Conservation (phyloP, 2,329 filamentous ascomycete species). For the Periconia sp. region DNA sequence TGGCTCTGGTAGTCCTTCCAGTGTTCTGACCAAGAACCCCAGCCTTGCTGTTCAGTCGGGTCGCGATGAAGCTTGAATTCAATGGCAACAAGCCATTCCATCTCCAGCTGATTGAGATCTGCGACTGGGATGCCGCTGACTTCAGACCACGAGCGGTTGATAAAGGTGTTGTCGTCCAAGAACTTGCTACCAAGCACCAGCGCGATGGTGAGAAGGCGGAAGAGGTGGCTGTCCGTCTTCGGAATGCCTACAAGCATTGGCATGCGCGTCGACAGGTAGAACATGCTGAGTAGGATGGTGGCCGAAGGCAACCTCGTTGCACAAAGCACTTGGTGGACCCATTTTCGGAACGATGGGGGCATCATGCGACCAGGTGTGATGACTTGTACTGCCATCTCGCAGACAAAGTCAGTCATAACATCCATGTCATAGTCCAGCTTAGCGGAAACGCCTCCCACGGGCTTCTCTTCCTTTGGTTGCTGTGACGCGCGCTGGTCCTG, state of each 20-base stretch:
- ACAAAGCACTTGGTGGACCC: constrained; percentile 87
- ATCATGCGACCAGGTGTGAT: constrained; percentile 67
- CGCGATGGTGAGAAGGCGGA: constrained; percentile 84
- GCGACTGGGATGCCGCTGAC: constrained; percentile 86
- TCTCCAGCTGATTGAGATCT: constrained; percentile 85
- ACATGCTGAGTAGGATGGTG: constrained; percentile 88
- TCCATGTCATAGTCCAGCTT: constrained; percentile 98
- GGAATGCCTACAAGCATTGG: constrained; percentile 67
- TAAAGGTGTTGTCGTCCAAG: constrained; percentile 95
- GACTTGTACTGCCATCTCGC: constrained; percentile 81
- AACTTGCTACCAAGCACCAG: constrained; percentile 93
- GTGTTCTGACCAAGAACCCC: constrained; percentile 67
- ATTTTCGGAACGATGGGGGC: constrained; percentile 83
- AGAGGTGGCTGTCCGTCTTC: constrained; percentile 72
- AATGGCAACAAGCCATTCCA: constrained; percentile 85
- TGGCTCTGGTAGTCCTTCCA: constrained; percentile 69
- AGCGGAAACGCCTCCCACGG: constrained; percentile 86
- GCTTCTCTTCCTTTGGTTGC: constrained; percentile 65
- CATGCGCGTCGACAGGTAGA: constrained; percentile 85
- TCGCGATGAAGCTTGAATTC: constrained; percentile 88
- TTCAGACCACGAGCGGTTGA: constrained; percentile 96
- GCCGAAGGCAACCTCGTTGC: constrained; percentile 90
- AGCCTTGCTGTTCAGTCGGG: constrained; percentile 75
- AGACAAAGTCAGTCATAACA: constrained; percentile 92
- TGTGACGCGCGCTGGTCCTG: constrained; percentile 48